These are phyloP conservation scores for Hyphopichia wangnamkhiaoensis DNA, from an alignment of 1,139 yeast species.

Conservation along the genomic window DNA sequence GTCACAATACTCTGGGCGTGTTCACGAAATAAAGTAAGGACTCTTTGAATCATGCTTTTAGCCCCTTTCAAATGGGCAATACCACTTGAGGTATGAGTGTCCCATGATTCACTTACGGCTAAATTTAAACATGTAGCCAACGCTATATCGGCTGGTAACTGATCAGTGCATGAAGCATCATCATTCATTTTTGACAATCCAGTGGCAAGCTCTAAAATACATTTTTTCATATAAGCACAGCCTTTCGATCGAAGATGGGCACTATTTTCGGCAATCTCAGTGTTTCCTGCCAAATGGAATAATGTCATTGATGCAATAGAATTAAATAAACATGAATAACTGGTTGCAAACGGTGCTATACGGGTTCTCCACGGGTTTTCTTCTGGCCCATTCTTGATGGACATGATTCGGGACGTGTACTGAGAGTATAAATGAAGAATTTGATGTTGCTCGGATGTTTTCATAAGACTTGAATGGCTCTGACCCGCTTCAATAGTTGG, in stretches of 20 bases:
- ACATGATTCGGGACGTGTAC: slow-evolving; percentile 62
- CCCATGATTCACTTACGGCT: slow-evolving; percentile 71
- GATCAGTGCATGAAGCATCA: slow-evolving; percentile 18
- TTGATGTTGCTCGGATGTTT: slow-evolving; percentile 36
- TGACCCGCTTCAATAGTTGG: slow-evolving; percentile 10
- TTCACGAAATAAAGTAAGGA: slow-evolving; percentile 33
- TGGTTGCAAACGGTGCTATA: slow-evolving; percentile 54
- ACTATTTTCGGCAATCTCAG: slow-evolving; percentile 36
- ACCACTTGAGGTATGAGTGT: slow-evolving; percentile 63
- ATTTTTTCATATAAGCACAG: slow-evolving; percentile 56
- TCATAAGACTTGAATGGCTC: slow-evolving; percentile 15
- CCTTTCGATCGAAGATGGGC: slow-evolving; percentile 49
- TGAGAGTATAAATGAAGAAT: slow-evolving; percentile 35
- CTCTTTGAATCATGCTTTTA: slow-evolving; percentile 56
- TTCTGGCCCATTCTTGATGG: slow-evolving; percentile 60
- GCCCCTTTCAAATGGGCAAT: slow-evolving; percentile 71
- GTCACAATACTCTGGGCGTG: slow-evolving; percentile 19
- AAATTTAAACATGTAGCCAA: slow-evolving; percentile 62
- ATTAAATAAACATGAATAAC: slow-evolving; percentile 57
- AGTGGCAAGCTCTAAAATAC: slow-evolving; percentile 58
- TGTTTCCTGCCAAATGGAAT: slow-evolving; percentile 56
- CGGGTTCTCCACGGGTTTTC: slow-evolving; percentile 71
- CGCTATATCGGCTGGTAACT: slow-evolving; percentile 65
- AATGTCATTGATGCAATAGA: slow-evolving; percentile 67
- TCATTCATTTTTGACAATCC: slow-evolving; percentile 43